A percentile compares a stretch with the other conserved stretches of the same genome.
Conservation (phyloP, 2,329 filamentous ascomycete species). For the Trichoderma polysporum region DNA sequence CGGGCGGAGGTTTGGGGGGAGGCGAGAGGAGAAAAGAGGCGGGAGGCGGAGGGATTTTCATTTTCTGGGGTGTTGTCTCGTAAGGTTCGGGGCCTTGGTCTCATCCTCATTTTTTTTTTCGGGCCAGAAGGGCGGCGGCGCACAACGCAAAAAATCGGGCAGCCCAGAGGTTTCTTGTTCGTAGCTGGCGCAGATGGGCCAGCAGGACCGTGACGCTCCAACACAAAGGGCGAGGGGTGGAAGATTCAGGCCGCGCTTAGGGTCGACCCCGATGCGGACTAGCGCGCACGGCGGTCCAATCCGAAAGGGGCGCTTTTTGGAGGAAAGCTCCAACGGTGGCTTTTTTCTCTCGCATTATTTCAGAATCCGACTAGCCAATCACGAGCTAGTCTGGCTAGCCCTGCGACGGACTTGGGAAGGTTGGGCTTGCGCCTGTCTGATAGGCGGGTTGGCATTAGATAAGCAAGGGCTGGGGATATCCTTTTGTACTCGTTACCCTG, state of each 20-base stretch:
- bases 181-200: slow-evolving; percentile 17
- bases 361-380: slow-evolving; percentile 17
- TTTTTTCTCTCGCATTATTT: slow-evolving; percentile 14
- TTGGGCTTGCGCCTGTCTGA: neutral
- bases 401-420: slow-evolving; percentile 14
- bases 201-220: slow-evolving; percentile 29
- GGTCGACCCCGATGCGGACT: neutral
- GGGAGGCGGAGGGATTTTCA: slow-evolving; percentile 33
- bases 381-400: slow-evolving; percentile 13
- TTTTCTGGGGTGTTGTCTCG: slow-evolving; percentile 38
- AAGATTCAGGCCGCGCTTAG: slow-evolving; percentile 22
- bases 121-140: slow-evolving; percentile 41
- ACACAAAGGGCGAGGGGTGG: slow-evolving; percentile 20
- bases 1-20: slow-evolving; percentile 23
- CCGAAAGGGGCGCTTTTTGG: neutral
- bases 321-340: neutral
- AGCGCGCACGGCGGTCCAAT: neutral
- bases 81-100: slow-evolving; percentile 41
- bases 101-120: slow-evolving; percentile 43
- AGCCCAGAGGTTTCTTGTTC: slow-evolving; percentile 22
- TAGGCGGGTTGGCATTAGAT: neutral
- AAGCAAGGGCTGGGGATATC: neutral
- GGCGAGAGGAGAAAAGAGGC: slow-evolving; percentile 29
- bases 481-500: neutral
- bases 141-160: slow-evolving; percentile 34